phyloP scores from a whole-genome alignment of 1,284 basidiomycete genomes.

The Blastosporella zonata region DNA sequence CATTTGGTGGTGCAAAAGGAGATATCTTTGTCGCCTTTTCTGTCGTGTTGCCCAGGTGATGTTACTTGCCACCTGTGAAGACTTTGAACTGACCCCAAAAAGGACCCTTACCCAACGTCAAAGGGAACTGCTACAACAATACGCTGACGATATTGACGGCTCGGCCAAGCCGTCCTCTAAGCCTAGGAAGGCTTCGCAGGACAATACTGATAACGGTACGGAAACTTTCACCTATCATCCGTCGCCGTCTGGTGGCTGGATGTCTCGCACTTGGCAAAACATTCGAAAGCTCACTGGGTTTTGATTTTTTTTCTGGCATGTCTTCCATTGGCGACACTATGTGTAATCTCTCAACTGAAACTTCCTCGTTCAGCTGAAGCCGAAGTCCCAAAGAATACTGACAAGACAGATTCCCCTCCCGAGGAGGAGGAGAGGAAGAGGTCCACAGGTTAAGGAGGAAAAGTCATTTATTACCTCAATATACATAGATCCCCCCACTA shows the following conservation, averaged over 20 bases:
- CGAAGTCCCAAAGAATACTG: slow-evolving; percentile 13
- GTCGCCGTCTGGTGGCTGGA: slow-evolving; percentile 58
- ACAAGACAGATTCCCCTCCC: slow-evolving; percentile 19
- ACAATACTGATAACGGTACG: slow-evolving; percentile 69
- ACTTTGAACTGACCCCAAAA: slow-evolving; percentile 19
- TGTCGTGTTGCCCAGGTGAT: slow-evolving; percentile 87
- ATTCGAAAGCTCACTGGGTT: slow-evolving; percentile 66
- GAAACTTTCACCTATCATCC: slow-evolving; percentile 55
- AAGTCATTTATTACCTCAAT: too few species aligned
- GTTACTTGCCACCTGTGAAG: slow-evolving; percentile 17
- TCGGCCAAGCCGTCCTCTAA: slow-evolving; percentile 31
- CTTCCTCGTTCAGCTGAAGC: slow-evolving; percentile 20
- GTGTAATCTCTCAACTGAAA: slow-evolving; percentile 19
- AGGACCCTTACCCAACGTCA: slow-evolving; percentile 83
- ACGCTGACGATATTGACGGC: slow-evolving; percentile 91
- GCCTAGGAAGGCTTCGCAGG: slow-evolving; percentile 27
- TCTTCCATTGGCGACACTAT: slow-evolving; percentile 31
- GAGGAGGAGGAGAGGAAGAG: slow-evolving; percentile 36
- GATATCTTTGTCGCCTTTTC: slow-evolving; percentile 92
- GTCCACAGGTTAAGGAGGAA: slow-evolving; percentile 36
- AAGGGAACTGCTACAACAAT: slow-evolving; percentile 84
- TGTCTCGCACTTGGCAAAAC: slow-evolving; percentile 65
- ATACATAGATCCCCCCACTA: neutral
- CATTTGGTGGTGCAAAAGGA: slow-evolving; percentile 70
- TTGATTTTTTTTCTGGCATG: slow-evolving; percentile 54